These are phyloP conservation scores for Starmerella floricola DNA, from an alignment of 805 yeast species.

Conservation along the genomic window DNA sequence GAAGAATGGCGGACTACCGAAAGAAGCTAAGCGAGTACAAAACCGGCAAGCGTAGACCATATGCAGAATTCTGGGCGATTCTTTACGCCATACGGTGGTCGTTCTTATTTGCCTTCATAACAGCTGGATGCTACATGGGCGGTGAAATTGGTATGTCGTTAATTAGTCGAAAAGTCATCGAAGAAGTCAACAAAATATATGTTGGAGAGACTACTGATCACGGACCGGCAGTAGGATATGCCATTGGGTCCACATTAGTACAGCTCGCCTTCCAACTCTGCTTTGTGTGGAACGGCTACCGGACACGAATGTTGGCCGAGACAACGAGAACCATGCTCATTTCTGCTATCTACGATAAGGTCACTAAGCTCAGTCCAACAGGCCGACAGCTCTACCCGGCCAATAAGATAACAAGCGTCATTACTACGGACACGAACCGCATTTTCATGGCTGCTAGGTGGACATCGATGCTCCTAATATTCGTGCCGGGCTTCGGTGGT, in stretches of 20 bases:
- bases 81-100: conserved; percentile 20
- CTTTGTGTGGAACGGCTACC: conserved; percentile 54
- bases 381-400: conserved; percentile 51
- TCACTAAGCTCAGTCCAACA: conserved; percentile 46
- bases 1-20: conserved; percentile 15
- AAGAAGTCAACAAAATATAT: conserved; percentile 16
- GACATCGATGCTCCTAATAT: conserved; percentile 19
- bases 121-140: conserved; percentile 12
- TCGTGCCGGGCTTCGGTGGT: conserved; percentile 25
- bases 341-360: conserved; percentile 55
- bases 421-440: conserved; percentile 73
- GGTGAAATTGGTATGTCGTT: conserved; percentile 23
- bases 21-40: conserved; percentile 12
- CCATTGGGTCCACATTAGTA: conserved; percentile 54
- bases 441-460: conserved; percentile 41
- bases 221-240: conserved; percentile 65
- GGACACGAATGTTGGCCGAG: conserved; percentile 53
- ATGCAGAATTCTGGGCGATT: conserved; percentile 21
- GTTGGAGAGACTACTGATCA: conserved; percentile 7
- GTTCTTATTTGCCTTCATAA: conserved; percentile 2
- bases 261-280: conserved; percentile 38
- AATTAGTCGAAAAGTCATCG: conserved; percentile 20
- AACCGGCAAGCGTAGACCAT: conserved; percentile 5
- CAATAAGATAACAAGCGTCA: conserved; percentile 60
- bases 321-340: conserved; percentile 59